Evolutionary conservation across 2,329 filamentous ascomycete species (phyloP), one percentile per base, ranked within the genome.

Genomic region (Pyrenophora graminea): DNA sequence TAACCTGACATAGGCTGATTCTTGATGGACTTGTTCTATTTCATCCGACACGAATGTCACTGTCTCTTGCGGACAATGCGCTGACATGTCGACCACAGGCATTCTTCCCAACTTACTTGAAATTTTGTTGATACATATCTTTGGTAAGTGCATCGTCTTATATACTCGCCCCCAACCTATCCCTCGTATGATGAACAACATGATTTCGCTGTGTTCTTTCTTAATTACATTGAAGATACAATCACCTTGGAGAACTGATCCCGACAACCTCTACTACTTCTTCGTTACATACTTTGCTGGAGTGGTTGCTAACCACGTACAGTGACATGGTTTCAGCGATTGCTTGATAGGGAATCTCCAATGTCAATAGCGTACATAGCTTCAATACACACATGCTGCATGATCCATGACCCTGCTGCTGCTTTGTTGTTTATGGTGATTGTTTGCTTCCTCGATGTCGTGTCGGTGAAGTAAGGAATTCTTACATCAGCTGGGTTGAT

Each of bases 191-290:
- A 86, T 85, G 83, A 85, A 78, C 72, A 77, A 75, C 72, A 69
- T 77, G 79, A 84, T 79, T 81, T 51, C 49, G 49, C 83, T 85
- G 82, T 85, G 81, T 84, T 85, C 80, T 85, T 84, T 75, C 82
- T 72, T 82, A 84, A 80, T 75, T 63, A 68, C 76, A 63, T 80
- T 85, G 82, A 83, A 76, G 82, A 85, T 76, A 81, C 69, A 79
- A 80, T 52, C 82, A 85, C 80, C 81, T 85, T 85, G 83, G 82
- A 85, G 83, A 85, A 78, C 82, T 85, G 82, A 85, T 34, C 18
- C 21, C 42, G 21, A 45, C n/a, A 25, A 37, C 31, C 15, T 25
- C 30, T 27, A 10, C 17, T 33, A 9, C 25, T 10, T 50, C 19
- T 10, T 50, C 19, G 4, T 33, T 18, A 15, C 30, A 15, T 17